Evolutionary conservation across 2,329 filamentous ascomycete species (phyloP).

Genomic region (Emmonsiellopsis sp.): DNA sequence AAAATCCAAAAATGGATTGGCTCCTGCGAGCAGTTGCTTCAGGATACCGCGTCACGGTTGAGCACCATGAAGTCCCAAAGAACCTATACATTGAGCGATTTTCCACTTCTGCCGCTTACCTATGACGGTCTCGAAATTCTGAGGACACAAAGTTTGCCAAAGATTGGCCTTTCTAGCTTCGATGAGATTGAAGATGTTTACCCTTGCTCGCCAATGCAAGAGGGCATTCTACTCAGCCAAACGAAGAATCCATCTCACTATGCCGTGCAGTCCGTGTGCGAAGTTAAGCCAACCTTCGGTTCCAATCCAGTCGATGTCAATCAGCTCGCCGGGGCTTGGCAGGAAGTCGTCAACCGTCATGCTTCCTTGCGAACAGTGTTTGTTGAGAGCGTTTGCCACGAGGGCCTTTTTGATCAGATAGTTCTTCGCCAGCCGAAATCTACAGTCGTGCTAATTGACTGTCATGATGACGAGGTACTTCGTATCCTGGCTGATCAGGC

Average conservation of each 20-base stretch:
- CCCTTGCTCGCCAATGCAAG: constrained; percentile 23
- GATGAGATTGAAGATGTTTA: constrained; percentile 25
- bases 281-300: not conserved
- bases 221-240: constrained; percentile 11
- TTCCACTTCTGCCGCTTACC: constrained; percentile 33
- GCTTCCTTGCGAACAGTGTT: constrained; percentile 13
- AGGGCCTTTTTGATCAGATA: constrained; percentile 8
- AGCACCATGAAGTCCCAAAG: constrained; percentile 11
- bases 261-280: constrained; percentile 4
- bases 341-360: constrained; percentile 6
- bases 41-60: constrained; percentile 17
- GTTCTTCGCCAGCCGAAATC: constrained; percentile 1
- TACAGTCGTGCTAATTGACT: not conserved
- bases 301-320: not conserved
- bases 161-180: constrained; percentile 22
- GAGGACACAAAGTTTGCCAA: constrained; percentile 25
- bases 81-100: constrained; percentile 33
- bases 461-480: not conserved
- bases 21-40: constrained; percentile 26
- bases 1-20: constrained; percentile 36
- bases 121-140: constrained; percentile 32
- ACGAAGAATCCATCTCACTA: constrained; percentile 1
- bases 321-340: constrained; percentile 4
- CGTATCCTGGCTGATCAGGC: not conserved
- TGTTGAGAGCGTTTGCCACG: constrained; percentile 18